phyloP scores from a whole-genome alignment of 208 protist species.

The Leishmania major region DNA sequence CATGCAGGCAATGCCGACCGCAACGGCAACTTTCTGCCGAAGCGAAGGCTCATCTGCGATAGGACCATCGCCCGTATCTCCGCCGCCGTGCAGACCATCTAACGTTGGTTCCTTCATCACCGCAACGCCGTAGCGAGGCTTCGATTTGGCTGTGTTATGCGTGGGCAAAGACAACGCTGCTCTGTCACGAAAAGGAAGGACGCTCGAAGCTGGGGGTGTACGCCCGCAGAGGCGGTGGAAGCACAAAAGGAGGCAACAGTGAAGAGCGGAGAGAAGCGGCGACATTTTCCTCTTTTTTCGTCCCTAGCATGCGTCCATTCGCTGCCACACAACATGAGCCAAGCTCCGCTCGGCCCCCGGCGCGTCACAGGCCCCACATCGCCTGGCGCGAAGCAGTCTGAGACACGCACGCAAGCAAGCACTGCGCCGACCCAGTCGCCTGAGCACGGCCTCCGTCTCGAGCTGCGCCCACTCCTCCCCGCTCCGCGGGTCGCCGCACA shows the following conservation, averaged over 20 bases:
- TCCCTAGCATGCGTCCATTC: not conserved
- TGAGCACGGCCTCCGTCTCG: not conserved
- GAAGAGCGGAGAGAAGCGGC: too few species aligned
- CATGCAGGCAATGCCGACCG: slow-evolving; percentile 44
- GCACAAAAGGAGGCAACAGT: not conserved
- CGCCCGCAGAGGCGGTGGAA: too few species aligned
- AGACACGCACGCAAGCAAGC: not conserved
- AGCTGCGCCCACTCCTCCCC: not conserved
- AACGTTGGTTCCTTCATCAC: not conserved
- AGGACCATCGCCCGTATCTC: not conserved
- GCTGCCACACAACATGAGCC: not conserved
- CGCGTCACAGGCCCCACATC: not conserved
- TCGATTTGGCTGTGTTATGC: not conserved
- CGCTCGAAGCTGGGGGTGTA: not conserved
- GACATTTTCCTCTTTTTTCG: too few species aligned
- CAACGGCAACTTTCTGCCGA: slow-evolving; percentile 29
- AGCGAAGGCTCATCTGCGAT: not conserved
- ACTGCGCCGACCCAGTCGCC: not conserved
- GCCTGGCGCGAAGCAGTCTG: not conserved
- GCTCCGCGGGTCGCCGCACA: not conserved
- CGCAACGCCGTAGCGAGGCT: not conserved
- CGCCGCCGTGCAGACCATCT: not conserved
- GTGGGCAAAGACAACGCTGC: not conserved
- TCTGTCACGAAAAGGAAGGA: not conserved
- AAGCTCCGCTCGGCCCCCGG: not conserved